Base-by-base conservation (phyloP, 2,329 filamentous ascomycete genomes). In the Pseudophaeomoniella oleicola region DNA sequence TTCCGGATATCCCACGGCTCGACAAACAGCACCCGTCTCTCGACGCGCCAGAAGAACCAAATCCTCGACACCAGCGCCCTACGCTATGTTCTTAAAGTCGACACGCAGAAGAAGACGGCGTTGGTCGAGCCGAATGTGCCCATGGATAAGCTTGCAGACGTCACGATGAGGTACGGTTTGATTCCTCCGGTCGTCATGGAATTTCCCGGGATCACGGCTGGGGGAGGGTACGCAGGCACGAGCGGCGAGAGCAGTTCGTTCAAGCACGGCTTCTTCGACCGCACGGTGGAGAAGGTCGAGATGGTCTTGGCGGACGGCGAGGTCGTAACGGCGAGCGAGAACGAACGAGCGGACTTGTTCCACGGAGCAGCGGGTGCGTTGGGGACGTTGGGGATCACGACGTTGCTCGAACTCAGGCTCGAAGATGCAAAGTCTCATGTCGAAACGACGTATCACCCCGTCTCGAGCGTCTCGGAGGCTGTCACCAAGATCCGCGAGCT, bases 111-210 rank as follows among this genome's bases (percentile, higher is more conserved):
- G 4, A 67, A 64, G 43, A 77, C 69, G 3, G 78, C 69, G 4
- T 54, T 79, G n/a, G 74, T 78, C 2, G 76, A 82, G 54, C 75
- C 77, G 0, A 82, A 81, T 44, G 76, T 82, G 3, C 63, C 74
- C 0, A 81, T 82, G 75, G 75, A 79, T 40, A 57, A 58, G 1
- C 60, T 82, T 2, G 67, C 81, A 1, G 63, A 69, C 37, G 71
- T 66, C 1, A 75, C 75, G 0, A 46, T 76, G 33, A 52, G 56
- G 3, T 49, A 71, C 34, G 69, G 69, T 0, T 57, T 81, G 0
- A 54, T 82, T 1, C 76, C 69, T 1, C 69, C 68, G 0, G 75
- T 82, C 0, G 75, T 82, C 3, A 80, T 81, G 71, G 78, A 82
- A 46, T 77, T 82, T 35, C 76, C 76, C 0, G 75, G 75, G 0